Evolutionary conservation across 768 basidiomycete genomes (phyloP).

Genomic region (Auricularia cornea): DNA sequence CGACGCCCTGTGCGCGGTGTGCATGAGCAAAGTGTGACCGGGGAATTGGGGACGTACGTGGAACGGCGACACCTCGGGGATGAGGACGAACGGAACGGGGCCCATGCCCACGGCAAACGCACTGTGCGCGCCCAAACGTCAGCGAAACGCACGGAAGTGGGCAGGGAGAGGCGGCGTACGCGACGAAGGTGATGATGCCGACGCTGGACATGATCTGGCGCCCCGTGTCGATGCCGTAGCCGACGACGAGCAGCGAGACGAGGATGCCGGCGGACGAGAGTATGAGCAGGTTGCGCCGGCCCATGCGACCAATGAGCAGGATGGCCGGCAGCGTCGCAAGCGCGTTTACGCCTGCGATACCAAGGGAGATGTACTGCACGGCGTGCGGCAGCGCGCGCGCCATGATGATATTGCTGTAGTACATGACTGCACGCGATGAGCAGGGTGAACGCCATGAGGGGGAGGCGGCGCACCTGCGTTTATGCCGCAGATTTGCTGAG

Average conservation of each 20-base stretch:
- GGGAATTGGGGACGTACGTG: constrained; percentile 41
- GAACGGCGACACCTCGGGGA: constrained; percentile 79
- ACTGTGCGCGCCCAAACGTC: constrained; percentile 29
- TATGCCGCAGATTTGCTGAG: constrained; percentile 76
- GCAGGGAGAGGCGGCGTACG: constrained; percentile 36
- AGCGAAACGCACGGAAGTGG: neutral
- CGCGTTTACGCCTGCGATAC: constrained; percentile 78
- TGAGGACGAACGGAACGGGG: constrained; percentile 87
- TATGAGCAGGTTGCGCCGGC: constrained; percentile 60
- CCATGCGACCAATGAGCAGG: constrained; percentile 77
- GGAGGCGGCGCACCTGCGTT: constrained; percentile 20
- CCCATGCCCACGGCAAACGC: constrained; percentile 88
- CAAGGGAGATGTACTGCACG: constrained; percentile 76
- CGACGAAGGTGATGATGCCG: constrained; percentile 72
- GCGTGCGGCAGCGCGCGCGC: constrained; percentile 68
- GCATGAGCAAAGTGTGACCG: neutral
- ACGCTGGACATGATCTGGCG: constrained; percentile 56
- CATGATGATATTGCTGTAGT: constrained; percentile 86
- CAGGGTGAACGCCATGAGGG: neutral
- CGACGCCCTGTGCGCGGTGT: constrained; percentile 17
- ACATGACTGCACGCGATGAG: constrained; percentile 50
- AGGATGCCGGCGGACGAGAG: constrained; percentile 61
- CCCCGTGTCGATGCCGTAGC: constrained; percentile 59
- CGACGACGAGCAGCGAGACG: constrained; percentile 56
- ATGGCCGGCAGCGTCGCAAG: constrained; percentile 66